Percentiles rank a stretch among this genome's conserved stretches.
phyloP scores from a whole-genome alignment of 169 alveolate genomes.

The Theileria parva region DNA sequence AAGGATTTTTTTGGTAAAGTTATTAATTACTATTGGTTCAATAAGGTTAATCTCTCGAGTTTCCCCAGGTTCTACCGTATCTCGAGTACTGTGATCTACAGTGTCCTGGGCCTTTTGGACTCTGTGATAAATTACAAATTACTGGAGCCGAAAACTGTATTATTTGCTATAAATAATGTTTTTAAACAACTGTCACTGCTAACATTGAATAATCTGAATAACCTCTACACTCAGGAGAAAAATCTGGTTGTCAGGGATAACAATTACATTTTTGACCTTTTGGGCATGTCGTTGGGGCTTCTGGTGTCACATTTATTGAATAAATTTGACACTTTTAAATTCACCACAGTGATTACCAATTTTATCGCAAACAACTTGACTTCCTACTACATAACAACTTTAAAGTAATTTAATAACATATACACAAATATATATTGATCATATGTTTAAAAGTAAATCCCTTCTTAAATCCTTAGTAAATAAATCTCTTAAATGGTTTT shows the following conservation, averaged over 20 bases:
- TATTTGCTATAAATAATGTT: conserved; percentile 20
- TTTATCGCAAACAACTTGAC: not conserved
- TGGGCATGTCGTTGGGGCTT: conserved; percentile 59
- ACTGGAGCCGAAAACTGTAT: conserved; percentile 38
- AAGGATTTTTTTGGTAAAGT: conserved; percentile 46
- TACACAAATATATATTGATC: too few species aligned
- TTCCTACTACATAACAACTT: not conserved
- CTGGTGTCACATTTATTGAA: conserved; percentile 18
- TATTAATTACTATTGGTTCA: conserved; percentile 53
- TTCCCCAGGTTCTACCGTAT: conserved; percentile 55
- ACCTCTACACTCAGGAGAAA: conserved; percentile 24
- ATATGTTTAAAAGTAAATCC: too few species aligned
- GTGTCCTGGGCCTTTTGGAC: conserved; percentile 29
- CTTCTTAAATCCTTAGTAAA: too few species aligned
- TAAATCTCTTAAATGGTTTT: too few species aligned
- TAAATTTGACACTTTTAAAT: not conserved
- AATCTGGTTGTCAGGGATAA: not conserved
- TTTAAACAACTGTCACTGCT: conserved; percentile 44
- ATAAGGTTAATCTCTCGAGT: conserved; percentile 50
- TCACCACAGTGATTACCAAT: not conserved
- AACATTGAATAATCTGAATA: conserved; percentile 41
- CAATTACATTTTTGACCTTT: conserved; percentile 50
- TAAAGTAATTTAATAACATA: not conserved
- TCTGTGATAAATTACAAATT: conserved; percentile 16
- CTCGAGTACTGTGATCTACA: conserved; percentile 43